phyloP scores from a whole-genome alignment of 1,139 yeast species.

The Candida glucosophila region DNA sequence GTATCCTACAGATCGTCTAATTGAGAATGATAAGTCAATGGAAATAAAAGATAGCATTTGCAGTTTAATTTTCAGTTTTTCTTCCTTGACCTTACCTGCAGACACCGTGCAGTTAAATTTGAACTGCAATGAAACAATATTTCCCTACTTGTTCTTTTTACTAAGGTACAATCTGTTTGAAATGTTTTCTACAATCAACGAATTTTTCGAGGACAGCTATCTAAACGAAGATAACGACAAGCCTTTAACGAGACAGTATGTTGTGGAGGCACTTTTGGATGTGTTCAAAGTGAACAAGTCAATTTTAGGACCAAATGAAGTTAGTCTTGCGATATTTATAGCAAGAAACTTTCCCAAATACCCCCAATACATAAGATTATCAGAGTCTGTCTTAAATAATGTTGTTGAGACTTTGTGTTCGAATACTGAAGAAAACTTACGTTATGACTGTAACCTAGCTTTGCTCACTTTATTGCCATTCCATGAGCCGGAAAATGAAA shows the following conservation, averaged over 20 bases:
- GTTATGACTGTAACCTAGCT: slow-evolving; percentile 64
- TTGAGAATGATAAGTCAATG: slow-evolving; percentile 18
- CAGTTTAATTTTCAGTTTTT: slow-evolving; percentile 38
- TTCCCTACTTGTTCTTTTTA: slow-evolving; percentile 50
- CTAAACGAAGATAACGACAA: slow-evolving; percentile 44
- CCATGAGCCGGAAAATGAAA: slow-evolving; percentile 48
- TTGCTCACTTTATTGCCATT: slow-evolving; percentile 57
- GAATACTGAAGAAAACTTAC: slow-evolving; percentile 25
- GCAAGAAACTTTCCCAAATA: slow-evolving; percentile 75
- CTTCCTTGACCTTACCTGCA: slow-evolving; percentile 4
- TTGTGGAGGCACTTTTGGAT: slow-evolving; percentile 59
- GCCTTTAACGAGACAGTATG: slow-evolving; percentile 49
- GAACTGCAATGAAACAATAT: slow-evolving; percentile 30
- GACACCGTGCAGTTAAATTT: slow-evolving; percentile 6
- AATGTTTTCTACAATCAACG: slow-evolving; percentile 60
- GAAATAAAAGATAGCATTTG: slow-evolving; percentile 43
- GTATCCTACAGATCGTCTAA: slow-evolving; percentile 58
- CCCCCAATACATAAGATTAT: slow-evolving; percentile 63
- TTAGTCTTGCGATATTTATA: slow-evolving; percentile 55
- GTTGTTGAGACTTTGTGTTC: slow-evolving; percentile 45
- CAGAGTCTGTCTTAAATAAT: slow-evolving; percentile 45
- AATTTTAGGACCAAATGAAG: slow-evolving; percentile 24
- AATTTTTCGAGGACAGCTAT: slow-evolving; percentile 67
- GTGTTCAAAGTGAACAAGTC: slow-evolving; percentile 27
- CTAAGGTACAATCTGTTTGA: slow-evolving; percentile 45